Evolutionary conservation across 805 yeast genomes (phyloP).

Genomic region (Pichia rugopelliculosa): DNA sequence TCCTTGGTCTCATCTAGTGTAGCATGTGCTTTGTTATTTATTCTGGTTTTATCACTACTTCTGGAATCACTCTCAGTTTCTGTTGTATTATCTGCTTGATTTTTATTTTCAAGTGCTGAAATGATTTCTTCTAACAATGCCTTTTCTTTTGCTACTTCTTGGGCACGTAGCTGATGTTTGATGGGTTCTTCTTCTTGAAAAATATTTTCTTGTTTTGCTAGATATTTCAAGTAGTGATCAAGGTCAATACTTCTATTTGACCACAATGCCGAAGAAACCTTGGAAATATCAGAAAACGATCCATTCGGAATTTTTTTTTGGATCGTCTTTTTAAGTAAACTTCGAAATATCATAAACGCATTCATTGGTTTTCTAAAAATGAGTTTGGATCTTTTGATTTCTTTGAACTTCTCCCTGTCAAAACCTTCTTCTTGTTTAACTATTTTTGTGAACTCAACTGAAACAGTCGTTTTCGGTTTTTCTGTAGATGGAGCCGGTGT

Average conservation of each 20-base stretch:
- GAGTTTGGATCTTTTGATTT: slow-evolving; percentile 6
- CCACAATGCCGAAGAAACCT: slow-evolving; percentile 5
- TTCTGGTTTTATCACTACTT: no score
- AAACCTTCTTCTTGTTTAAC: background rate
- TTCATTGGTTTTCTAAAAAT: slow-evolving; percentile 10
- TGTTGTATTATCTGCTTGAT: no score
- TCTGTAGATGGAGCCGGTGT: background rate
- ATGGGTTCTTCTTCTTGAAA: background rate
- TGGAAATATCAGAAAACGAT: slow-evolving; percentile 3
- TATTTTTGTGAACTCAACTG: slow-evolving; percentile 3
- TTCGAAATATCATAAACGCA: slow-evolving; percentile 10
- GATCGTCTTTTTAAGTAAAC: slow-evolving; percentile 1
- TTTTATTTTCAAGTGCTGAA: no score
- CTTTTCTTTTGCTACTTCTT: background rate
- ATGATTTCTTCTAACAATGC: background rate
- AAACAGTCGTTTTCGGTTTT: background rate
- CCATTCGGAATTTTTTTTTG: background rate
- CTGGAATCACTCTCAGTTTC: no score
- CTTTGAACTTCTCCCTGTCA: slow-evolving; percentile 1
- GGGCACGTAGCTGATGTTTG: background rate
- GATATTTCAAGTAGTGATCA: slow-evolving; percentile 2
- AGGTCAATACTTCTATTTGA: background rate
- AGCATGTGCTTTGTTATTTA: no score
- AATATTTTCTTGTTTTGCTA: background rate
- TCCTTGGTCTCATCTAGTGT: no score